Conservation (phyloP, 2,329 filamentous ascomycete species). For the Phialophora macrospora region DNA sequence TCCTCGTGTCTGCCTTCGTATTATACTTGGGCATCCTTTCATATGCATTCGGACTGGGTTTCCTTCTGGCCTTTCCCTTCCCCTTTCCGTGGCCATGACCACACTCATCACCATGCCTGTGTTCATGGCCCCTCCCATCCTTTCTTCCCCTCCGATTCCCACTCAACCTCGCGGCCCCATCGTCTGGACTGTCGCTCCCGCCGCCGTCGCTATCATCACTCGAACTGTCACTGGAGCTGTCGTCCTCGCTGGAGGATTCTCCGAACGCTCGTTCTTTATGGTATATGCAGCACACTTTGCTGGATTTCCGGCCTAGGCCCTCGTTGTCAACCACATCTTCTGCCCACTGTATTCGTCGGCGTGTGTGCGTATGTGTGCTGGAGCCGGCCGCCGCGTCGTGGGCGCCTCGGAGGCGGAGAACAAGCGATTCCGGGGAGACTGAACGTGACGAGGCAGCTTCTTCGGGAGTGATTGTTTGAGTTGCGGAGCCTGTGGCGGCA, state of each 20-base stretch:
- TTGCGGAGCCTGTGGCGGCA: conserved; percentile 33
- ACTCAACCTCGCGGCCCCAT: conserved; percentile 39
- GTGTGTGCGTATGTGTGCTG: conserved; percentile 21
- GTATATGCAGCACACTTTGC: conserved; percentile 99
- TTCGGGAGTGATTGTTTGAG: conserved; percentile 41
- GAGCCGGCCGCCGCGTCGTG: conserved; percentile 25
- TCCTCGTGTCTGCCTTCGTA: conserved; percentile 25
- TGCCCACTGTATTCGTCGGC: conserved; percentile 82
- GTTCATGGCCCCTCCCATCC: conserved; percentile 27
- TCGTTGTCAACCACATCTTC: conserved; percentile 95
- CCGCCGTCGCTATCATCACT: conserved; percentile 51
- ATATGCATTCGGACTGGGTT: conserved; percentile 54
- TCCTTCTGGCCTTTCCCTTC: conserved; percentile 42
- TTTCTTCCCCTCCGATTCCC: conserved; percentile 32
- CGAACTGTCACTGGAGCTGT: conserved; percentile 53
- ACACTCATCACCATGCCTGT: conserved; percentile 34
- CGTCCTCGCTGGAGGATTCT: conserved; percentile 71
- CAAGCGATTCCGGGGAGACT: conserved; percentile 33
- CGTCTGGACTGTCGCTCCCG: conserved; percentile 41
- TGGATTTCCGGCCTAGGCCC: conserved; percentile 88
- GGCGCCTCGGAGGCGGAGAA: conserved; percentile 39
- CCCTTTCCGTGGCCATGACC: conserved; percentile 39
- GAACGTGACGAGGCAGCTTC: conserved; percentile 34
- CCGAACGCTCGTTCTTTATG: conserved; percentile 80
- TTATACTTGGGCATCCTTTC: conserved; percentile 51